Base-by-base conservation (phyloP, 2,329 filamentous ascomycete species). In the Monosporascus sp. region DNA sequence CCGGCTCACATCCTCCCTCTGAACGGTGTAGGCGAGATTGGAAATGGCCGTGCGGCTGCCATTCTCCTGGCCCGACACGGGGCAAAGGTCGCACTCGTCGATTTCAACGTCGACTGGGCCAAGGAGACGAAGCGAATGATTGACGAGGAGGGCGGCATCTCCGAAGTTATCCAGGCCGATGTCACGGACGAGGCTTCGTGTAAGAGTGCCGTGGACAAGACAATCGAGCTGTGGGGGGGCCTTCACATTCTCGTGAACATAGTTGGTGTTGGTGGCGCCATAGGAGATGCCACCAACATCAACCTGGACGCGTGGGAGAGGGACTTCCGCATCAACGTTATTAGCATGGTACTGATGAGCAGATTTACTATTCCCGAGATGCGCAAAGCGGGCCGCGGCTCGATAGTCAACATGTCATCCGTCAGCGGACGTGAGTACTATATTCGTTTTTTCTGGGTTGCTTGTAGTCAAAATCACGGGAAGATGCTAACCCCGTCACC, bases 331-430 rank as follows among this genome's bases (percentile, higher is more conserved):
- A 65, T 69, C 55, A 71, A 71, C 49, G 65, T 71, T 14, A 68
- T 64, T 0, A 69, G 66, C 47, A 71, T 72, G 68, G 63, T 72
- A 1, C 51, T 68, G 8, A 72, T 72, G 68, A 51, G 51, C 6
- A 59, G 63, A 9, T 50, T 65, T 49, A 60, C 55, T 1, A 66
- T 72, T 26, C 67, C 69, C 0, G 64, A 65, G 40, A 72, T 72
- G 69, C 54, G 62, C 4, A 70, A 68, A 49, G 55, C 59, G 20
- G 63, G 64, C 2, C 51, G 65, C 11, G 72, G 71, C 3, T 51
- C 63, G 0, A 72, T 73, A 26, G 65, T 73, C 18, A 73, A 72
- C 53, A 63, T 73, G 57, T 63, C 65, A 3, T 69, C 64, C 8
- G 66, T 72, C 9, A 65, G 63, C 43, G 69, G 69, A 1, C 53